Base-by-base conservation (phyloP, 148 eudicot species). In the Rhododendron henanense region DNA sequence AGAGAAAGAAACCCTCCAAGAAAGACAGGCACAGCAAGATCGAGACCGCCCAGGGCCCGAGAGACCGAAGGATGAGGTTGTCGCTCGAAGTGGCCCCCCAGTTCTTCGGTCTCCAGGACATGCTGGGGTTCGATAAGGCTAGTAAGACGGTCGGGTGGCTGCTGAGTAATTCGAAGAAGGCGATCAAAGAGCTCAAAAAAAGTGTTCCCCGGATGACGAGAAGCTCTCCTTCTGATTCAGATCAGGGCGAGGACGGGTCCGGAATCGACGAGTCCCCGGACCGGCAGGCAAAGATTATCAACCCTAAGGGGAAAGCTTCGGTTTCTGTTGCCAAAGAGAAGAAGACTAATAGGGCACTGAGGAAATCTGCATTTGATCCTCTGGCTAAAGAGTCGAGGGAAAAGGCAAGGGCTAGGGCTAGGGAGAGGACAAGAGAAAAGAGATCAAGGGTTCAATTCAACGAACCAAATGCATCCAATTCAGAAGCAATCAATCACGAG, bases 21-120 rank as follows among this genome's bases (percentile, higher is more conserved):
- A 93, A 88, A n/a, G 94, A 94, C 75, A 85, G 96, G 82, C 96
- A 94, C 88, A 94, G 93, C 92, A 94, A 92, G 88, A 94, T 94
- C 41, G 86, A 83, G 71, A 92, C 96, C 0, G 94, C 93, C 10
- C 89, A 87, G 14, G 96, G 96, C 0, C 85, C 86, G 2, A 91
- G 94, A 75, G 94, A 92, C 87, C 85, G 96, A 35, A 84, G 96
- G 75, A 91, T 94, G 93, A 89, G 96, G 55, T 81, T 94, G 35
- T 94, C 96, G 3, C 91, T 92, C 47, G 90, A 90, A 11, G 92
- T 92, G 44, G 94, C 94, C 15, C 74, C 89, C 9, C 88, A 86
- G 50, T 94, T 94, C 50, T 94, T 94, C 51, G 81, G 83, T 84
- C 82, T 93, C 25, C 96, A 93, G 83, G 96, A 93, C 86, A 50